phyloP scores from a whole-genome alignment of 208 protist species.

The Leishmania lainsoni region DNA sequence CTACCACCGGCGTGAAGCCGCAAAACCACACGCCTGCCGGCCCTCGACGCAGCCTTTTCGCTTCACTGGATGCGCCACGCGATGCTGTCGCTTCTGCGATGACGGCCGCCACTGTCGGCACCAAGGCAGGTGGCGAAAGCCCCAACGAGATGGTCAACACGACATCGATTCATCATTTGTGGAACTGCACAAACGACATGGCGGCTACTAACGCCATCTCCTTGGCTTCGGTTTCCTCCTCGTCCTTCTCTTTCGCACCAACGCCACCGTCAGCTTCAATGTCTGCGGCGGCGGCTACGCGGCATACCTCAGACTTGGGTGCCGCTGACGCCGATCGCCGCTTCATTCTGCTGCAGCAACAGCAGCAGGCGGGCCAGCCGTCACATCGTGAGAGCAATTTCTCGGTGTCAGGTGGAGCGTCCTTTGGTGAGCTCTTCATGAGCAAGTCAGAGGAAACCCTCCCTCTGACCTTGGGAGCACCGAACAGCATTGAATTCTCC shows the following conservation, averaged over 20 bases:
- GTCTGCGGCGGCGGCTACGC: background rate
- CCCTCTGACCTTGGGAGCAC: background rate
- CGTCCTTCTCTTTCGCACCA: background rate
- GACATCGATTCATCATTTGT: constrained; percentile 1
- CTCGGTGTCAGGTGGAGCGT: background rate
- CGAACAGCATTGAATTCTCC: background rate
- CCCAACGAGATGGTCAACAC: constrained; percentile 17
- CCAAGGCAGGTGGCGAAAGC: background rate
- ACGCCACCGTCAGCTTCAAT: background rate
- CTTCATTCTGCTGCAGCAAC: background rate
- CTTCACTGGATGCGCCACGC: constrained; percentile 12
- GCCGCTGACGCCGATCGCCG: background rate
- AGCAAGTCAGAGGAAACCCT: constrained; percentile 2
- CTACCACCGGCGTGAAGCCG: background rate
- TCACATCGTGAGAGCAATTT: constrained; percentile 7
- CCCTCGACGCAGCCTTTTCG: constrained; percentile 12
- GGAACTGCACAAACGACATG: background rate
- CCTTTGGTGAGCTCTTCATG: constrained; percentile 21
- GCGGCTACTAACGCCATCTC: background rate
- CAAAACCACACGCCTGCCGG: background rate
- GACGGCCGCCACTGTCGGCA: background rate
- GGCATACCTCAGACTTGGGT: background rate
- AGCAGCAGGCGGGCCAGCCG: background rate
- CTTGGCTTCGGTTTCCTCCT: background rate
- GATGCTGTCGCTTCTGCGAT: background rate